Evolutionary conservation across 164 flowering plant species (phyloP).

Genomic region (Dillenia turbinata): DNA sequence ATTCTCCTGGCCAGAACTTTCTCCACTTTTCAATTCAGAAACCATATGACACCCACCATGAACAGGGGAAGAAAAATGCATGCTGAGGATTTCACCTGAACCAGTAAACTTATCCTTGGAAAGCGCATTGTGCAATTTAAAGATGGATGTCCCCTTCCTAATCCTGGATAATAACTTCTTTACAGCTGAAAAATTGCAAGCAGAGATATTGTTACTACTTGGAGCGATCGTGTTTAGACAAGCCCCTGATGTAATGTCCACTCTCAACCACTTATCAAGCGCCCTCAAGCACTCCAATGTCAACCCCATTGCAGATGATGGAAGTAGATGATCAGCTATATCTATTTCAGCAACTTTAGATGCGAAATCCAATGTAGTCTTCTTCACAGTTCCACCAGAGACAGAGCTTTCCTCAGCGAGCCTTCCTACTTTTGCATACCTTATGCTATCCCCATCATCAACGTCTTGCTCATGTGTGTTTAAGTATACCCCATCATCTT

Average conservation of each 20-base stretch:
- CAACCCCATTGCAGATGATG: conserved; percentile 47
- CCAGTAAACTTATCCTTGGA: conserved; percentile 20
- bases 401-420: conserved; percentile 72
- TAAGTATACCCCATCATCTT: conserved; percentile 10
- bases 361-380: conserved; percentile 17
- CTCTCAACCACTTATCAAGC: conserved; percentile 63
- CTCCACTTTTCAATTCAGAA: conserved; percentile 22
- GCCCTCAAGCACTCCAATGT: conserved; percentile 63
- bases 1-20: conserved; percentile 11
- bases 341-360: conserved; percentile 27
- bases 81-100: conserved; percentile 26
- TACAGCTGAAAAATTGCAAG: conserved; percentile 34
- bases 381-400: conserved; percentile 42
- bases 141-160: conserved; percentile 37
- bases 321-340: conserved; percentile 22
- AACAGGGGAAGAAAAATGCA: conserved; percentile 12
- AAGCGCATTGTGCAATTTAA: conserved; percentile 15
- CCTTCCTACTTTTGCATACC: conserved; percentile 81
- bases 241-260: conserved; percentile 33
- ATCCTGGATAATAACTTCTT: conserved; percentile 49
- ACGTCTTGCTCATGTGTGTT: conserved; percentile 20
- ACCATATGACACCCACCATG: conserved; percentile 11
- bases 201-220: conserved; percentile 12
- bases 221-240: conserved; percentile 20
- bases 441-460: conserved; percentile 43